Base-by-base conservation (phyloP, 805 yeast species). In the Jamesozyma spencerorum region DNA sequence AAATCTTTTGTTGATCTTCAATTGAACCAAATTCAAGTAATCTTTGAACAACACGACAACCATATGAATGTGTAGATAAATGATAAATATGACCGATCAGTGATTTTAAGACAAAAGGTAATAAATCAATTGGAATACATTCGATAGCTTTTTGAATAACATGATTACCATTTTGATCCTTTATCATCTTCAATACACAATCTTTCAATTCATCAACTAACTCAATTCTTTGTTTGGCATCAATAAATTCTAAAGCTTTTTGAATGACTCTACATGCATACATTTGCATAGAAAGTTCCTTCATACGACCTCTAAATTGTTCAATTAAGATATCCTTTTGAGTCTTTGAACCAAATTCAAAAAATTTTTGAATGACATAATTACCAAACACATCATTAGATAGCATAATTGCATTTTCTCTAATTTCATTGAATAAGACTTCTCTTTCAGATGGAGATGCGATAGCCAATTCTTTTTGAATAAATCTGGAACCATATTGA, bases 371-470 rank as follows among this genome's bases (percentile, higher is more conserved):
- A 42, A 92, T 85, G 20, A 92, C 97, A 58, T 92, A 92, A 62
- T 92, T 92, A 43, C 99, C 99, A 64, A 92, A 92, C 7, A 92
- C 98, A 66, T 92, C 98, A 14, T 94, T 86, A 81, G 88, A 84
- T 46, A 92, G 68, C 41, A 81, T 87, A 41, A 80, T 69, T 3
- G 88, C 74, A 46, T 77, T 74, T 18, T 77, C 80, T 53, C 87
- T 68, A 29, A 92, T 79, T 62, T 88, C 97, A 47, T 79, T 79
- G 65, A 90, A 88, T 15, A 92, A 75, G 14, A 74, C 77, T 53
- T 83, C 94, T 52, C 81, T 83, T 53, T 85, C 90, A 18, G 75
- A 80, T n/a, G 66, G 66, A 7, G 71, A 48, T 0, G 94, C 79
- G 6, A 60, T 62, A 12, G 79, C 81, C 36, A 90, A 68, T 54